Conservation (phyloP, 2,329 filamentous ascomycete genomes). For the Ascomycota sp. region DNA sequence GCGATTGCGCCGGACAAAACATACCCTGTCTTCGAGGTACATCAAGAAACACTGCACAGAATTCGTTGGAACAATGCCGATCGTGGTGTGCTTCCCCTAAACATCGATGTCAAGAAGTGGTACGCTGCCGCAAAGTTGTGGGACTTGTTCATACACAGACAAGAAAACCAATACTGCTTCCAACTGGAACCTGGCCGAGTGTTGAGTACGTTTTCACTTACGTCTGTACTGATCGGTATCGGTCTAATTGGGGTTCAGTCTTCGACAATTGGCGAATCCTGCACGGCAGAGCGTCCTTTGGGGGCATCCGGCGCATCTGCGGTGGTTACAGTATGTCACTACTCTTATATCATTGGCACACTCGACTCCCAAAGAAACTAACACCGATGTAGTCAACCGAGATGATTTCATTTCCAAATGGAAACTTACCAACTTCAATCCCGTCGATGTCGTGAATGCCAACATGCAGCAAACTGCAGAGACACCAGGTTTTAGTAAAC, state of each 20-base stretch:
- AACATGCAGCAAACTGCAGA: conserved; percentile 8
- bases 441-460: conserved; percentile 19
- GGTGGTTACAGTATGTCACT: conserved; percentile 60
- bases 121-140: conserved; percentile 61
- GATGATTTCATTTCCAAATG: conserved; percentile 65
- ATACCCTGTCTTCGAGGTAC: conserved; percentile 50
- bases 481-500: too few relatives aligned
- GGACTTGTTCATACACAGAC: conserved; percentile 42
- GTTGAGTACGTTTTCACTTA: conserved; percentile 33
- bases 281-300: conserved; percentile 67
- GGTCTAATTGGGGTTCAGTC: conserved; percentile 23
- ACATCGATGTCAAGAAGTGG: conserved; percentile 35
- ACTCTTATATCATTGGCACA: too few relatives aligned
- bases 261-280: conserved; percentile 94
- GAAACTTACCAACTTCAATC: conserved; percentile 42
- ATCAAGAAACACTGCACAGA: conserved; percentile 24
- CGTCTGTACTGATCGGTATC: neutral
- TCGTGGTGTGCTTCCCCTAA: conserved; percentile 44
- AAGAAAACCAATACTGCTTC: conserved; percentile 51
- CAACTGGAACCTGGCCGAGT: conserved; percentile 60
- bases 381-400: conserved; percentile 34
- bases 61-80: conserved; percentile 91
- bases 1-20: conserved; percentile 49
- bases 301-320: conserved; percentile 67
- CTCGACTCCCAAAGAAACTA: neutral